Base-by-base conservation (phyloP, 805 yeast genomes). In the Metschnikowia colocasiae region DNA sequence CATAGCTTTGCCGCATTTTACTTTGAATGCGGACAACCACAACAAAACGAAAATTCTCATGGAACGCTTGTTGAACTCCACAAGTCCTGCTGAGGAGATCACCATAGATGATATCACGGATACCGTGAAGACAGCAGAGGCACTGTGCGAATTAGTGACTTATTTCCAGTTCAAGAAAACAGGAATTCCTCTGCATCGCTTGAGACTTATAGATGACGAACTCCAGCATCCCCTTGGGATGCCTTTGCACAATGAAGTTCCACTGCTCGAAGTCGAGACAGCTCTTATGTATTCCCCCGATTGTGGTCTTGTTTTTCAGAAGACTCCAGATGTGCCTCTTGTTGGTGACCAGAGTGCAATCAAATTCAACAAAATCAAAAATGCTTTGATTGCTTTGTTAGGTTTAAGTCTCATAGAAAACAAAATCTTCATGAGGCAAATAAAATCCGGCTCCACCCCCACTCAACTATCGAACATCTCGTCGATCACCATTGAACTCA, bases 241-340 rank as follows among this genome's bases (percentile, higher is more conserved):
- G 50, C 97, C 97, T 1, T 75, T 82, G 13, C 74, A 76, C 15
- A 42, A 47, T 8, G 49, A 59, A 1, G 60, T 83, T 4, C 97
- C 97, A 0, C 57, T 63, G 0, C 53, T 91, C 15, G 67, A 67
- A 27, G 57, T 91, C 8, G 62, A 75, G 2, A 65, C 75, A 9
- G 89, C 85, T 6, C 52, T 88, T 12, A 49, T 88, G 16, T 90
- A 87, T 59, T 88, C 96, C 0, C 97, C 97, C 0, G 96, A 91
- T 60, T 91, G 98, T 70, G 95, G 91, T 0, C 59, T 84, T 2
- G 60, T 77, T 2, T 50, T 87, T 4, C 61, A 51, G 27, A 56
- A 55, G 23, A 54, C 56, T 27, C 46, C 52, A 6, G 50, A 49
- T 5, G 43, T 46, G 3, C 48, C 47, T 3, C 54, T 70, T 29